Conservation (phyloP, 208 protist genomes). For the Herpetomonas tarakana region DNA sequence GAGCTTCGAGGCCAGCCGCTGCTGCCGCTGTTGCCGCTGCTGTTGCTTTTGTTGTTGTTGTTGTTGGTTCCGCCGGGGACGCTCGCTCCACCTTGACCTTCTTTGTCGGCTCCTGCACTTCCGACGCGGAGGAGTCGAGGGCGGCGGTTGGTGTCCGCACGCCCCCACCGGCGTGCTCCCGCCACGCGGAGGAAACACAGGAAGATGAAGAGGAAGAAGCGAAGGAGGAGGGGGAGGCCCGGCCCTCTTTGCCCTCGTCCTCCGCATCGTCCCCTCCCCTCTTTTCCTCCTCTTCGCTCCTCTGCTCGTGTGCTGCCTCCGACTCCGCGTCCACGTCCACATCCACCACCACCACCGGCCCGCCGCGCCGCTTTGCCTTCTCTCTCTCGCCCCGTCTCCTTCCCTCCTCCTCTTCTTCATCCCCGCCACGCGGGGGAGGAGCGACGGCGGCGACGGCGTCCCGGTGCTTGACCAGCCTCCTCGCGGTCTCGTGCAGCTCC, state of each 20-base stretch:
- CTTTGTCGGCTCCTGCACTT: constrained; percentile 2
- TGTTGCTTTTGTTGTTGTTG: neutral
- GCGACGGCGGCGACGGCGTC: too few relatives aligned
- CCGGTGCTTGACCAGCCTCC: neutral
- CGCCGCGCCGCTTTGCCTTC: neutral
- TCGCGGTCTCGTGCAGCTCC: neutral
- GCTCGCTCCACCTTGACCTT: constrained; percentile 39
- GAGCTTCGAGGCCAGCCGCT: constrained; percentile 7
- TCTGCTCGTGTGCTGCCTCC: too few relatives aligned
- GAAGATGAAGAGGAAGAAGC: too few relatives aligned
- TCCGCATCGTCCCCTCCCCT: neutral
- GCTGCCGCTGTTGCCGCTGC: constrained; percentile 2
- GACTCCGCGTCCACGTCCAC: neutral
- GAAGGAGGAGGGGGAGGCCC: too few relatives aligned
- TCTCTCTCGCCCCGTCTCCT: too few relatives aligned
- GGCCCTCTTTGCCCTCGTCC: neutral
- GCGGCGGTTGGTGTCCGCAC: neutral
- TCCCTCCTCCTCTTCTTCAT: too few relatives aligned
- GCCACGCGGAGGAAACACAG: too few relatives aligned
- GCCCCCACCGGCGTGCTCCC: neutral
- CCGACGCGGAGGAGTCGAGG: constrained; percentile 16
- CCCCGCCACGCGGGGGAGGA: too few relatives aligned
- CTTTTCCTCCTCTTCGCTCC: neutral
- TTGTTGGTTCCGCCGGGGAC: neutral
- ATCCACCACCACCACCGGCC: neutral